phyloP scores from a whole-genome alignment of 2,329 filamentous ascomycete species.

The Fusarium sp. region DNA sequence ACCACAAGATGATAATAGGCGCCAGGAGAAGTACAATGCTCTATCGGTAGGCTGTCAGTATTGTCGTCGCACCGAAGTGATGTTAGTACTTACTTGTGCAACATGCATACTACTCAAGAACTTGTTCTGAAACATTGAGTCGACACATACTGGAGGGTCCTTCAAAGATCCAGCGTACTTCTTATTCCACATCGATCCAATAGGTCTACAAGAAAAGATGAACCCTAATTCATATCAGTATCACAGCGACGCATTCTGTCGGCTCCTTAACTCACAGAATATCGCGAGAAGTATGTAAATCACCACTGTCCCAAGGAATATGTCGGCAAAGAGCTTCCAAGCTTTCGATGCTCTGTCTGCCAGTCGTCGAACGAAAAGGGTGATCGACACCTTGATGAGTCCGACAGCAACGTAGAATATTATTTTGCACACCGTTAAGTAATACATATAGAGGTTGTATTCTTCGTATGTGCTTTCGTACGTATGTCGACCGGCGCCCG shows the following conservation, averaged over 20 bases:
- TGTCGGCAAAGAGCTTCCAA: slow-evolving; percentile 29
- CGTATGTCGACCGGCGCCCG: slow-evolving; percentile 17
- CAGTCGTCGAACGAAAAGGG: slow-evolving; percentile 22
- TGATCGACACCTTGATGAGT: slow-evolving; percentile 28
- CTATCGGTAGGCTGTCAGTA: not conserved
- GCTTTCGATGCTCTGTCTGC: slow-evolving; percentile 18
- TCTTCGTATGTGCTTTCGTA: slow-evolving; percentile 26
- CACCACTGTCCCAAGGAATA: slow-evolving; percentile 24
- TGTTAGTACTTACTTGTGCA: slow-evolving; percentile 7
- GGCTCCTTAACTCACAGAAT: slow-evolving; percentile 9
- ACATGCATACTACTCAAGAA: slow-evolving; percentile 38
- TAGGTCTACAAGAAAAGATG: slow-evolving; percentile 19
- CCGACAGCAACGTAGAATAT: slow-evolving; percentile 27
- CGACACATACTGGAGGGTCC: slow-evolving; percentile 9
- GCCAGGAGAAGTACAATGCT: slow-evolving; percentile 21
- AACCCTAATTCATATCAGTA: slow-evolving; percentile 1
- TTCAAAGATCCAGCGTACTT: slow-evolving; percentile 27
- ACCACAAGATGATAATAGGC: slow-evolving; percentile 25
- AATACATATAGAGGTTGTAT: slow-evolving; percentile 29
- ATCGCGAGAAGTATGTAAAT: slow-evolving; percentile 26
- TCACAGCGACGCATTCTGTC: fast-evolving
- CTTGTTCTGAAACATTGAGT: slow-evolving; percentile 15
- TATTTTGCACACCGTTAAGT: slow-evolving; percentile 17
- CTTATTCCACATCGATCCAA: slow-evolving; percentile 18
- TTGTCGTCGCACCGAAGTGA: fast-evolving